A percentile compares a stretch with the other conserved stretches of the same genome.
Conservation (phyloP, 768 basidiomycete genomes). For the Tremella yokohamensis region DNA sequence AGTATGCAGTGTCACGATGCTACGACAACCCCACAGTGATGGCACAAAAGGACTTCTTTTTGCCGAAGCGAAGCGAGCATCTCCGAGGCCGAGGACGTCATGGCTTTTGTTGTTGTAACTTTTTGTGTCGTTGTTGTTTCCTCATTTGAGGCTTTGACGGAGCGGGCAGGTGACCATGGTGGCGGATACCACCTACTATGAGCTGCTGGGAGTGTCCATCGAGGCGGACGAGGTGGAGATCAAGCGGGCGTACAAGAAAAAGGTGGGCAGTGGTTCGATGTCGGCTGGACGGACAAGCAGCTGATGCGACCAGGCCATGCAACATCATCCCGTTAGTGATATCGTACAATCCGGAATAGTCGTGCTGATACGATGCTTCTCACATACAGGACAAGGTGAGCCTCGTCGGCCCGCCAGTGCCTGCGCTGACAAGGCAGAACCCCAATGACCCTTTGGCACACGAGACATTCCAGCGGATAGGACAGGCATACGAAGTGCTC, state of each 20-base stretch:
- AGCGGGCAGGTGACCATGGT: constrained; percentile 37
- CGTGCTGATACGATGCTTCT: constrained; percentile 7
- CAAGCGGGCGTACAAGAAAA: constrained; percentile 89
- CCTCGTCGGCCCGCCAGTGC: background rate
- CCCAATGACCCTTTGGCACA: constrained; percentile 80
- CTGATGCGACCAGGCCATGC: constrained; percentile 60
- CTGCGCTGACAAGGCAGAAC: constrained; percentile 57
- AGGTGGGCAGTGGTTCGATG: constrained; percentile 56
- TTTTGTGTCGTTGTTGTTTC: too few species aligned
- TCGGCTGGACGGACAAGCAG: background rate
- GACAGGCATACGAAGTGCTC: constrained; percentile 61
- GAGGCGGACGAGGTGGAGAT: constrained; percentile 79
- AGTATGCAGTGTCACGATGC: too few species aligned
- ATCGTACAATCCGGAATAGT: background rate
- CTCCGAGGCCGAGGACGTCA: too few species aligned
- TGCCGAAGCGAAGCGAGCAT: too few species aligned
- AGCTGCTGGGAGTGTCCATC: constrained; percentile 70
- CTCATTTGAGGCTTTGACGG: too few species aligned
- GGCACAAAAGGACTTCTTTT: too few species aligned
- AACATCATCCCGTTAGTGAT: constrained; percentile 47
- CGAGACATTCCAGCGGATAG: constrained; percentile 82
- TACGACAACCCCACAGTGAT: too few species aligned
- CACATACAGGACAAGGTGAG: constrained; percentile 22
- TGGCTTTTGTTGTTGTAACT: too few species aligned
- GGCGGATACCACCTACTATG: constrained; percentile 62